Percentiles rank a stretch among this genome's conserved stretches.
Evolutionary conservation across 106 monocot genomes (phyloP).

Genomic region (Chionographis japonica): DNA sequence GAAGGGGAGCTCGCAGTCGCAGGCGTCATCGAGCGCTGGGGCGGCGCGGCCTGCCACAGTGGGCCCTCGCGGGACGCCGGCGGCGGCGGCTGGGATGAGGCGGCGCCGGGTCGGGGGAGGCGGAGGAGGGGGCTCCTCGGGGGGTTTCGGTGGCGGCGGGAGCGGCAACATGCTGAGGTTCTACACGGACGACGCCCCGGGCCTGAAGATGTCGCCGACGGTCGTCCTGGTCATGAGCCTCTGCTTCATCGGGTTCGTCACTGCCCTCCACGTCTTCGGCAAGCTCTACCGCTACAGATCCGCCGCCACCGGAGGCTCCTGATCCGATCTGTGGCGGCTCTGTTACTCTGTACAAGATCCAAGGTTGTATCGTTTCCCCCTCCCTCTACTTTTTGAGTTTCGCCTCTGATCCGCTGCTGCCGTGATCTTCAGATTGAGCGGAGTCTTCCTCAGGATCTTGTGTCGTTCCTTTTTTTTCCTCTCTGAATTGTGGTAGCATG

Average conservation of each 20-base stretch:
- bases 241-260: constrained; percentile 57
- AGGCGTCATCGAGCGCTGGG: constrained; percentile 3
- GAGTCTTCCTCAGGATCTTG: too few species aligned
- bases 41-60: constrained; percentile 14
- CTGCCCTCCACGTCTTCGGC: constrained; percentile 48
- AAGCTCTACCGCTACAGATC: constrained; percentile 51
- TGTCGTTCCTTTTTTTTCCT: too few species aligned
- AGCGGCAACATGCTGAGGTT: constrained; percentile 10
- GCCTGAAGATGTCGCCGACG: constrained; percentile 50
- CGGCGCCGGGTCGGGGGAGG: constrained; percentile 9
- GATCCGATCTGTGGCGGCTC: neutral
- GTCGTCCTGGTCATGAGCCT: constrained; percentile 48
- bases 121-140: constrained; percentile 8
- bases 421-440: too few species aligned
- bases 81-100: constrained; percentile 27
- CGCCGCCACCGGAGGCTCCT: neutral
- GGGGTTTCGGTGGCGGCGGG: too few species aligned
- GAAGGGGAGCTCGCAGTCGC: constrained; percentile 24
- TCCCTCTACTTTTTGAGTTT: too few species aligned
- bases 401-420: too few species aligned
- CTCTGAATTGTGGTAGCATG: too few species aligned
- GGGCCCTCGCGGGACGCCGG: constrained; percentile 18
- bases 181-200: constrained; percentile 59
- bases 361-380: too few species aligned
- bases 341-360: too few species aligned